A percentile compares a stretch with the other conserved stretches of the same genome.
These are phyloP conservation scores for Hyphodiscus sp. DNA, from an alignment of 2,329 filamentous ascomycete species.

Conservation along the genomic window DNA sequence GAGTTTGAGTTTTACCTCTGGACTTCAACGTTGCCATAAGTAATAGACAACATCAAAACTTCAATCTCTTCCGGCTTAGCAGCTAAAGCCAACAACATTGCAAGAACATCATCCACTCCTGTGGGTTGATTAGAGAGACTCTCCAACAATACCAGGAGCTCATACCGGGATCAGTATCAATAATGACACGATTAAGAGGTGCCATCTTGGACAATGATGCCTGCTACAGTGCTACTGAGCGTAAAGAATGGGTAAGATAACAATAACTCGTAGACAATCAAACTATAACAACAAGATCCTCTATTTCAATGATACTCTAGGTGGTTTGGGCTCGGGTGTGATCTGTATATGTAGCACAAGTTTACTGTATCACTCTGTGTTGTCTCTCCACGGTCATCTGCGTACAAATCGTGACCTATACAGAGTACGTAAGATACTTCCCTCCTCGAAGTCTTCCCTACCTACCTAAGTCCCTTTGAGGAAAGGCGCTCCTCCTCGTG, in stretches of 20 bases:
- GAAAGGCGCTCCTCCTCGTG: too few species aligned
- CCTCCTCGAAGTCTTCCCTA: too few species aligned
- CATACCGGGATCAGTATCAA: constrained; percentile 87
- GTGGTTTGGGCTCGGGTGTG: neutral
- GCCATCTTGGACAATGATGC: constrained; percentile 42
- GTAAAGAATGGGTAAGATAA: neutral
- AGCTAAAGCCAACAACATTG: constrained; percentile 79
- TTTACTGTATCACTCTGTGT: too few species aligned
- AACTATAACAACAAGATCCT: neutral
- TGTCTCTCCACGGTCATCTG: neutral
- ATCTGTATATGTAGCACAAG: neutral
- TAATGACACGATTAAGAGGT: constrained; percentile 73
- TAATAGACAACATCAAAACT: constrained; percentile 77
- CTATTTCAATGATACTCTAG: neutral
- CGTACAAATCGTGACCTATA: neutral
- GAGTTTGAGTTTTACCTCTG: constrained; percentile 54
- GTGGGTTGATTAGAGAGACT: neutral
- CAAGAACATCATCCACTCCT: constrained; percentile 89
- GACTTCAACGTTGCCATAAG: constrained; percentile 89
- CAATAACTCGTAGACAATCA: neutral
- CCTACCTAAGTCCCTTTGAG: too few species aligned
- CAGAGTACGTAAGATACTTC: too few species aligned
- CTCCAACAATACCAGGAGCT: neutral
- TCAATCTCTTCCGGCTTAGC: constrained; percentile 79
- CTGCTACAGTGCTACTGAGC: neutral